Conservation (phyloP, 768 basidiomycete genomes). For the Lactarius sp. region DNA sequence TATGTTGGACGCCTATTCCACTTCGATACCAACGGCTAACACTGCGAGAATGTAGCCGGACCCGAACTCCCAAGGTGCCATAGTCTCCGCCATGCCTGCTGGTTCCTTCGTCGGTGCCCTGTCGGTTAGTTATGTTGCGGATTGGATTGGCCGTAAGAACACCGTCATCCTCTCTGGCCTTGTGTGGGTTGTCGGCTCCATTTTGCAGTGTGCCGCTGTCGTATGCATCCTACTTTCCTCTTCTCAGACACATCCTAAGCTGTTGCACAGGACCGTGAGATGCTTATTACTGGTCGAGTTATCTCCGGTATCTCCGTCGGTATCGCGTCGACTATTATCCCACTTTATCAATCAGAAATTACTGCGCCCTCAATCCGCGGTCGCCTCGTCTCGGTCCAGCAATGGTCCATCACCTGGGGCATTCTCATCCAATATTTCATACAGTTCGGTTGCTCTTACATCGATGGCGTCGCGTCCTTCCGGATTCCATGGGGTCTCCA, state of each 20-base stretch:
- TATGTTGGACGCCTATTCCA: slow-evolving; percentile 5
- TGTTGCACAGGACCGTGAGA: slow-evolving; percentile 52
- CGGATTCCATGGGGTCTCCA: slow-evolving; percentile 79
- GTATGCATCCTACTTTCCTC: slow-evolving; percentile 30
- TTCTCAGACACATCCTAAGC: not conserved
- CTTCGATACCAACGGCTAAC: not conserved
- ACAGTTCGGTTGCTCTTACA: slow-evolving; percentile 49
- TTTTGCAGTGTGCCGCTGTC: slow-evolving; percentile 60
- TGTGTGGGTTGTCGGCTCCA: slow-evolving; percentile 68
- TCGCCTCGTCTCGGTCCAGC: slow-evolving; percentile 61
- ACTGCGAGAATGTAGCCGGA: slow-evolving; percentile 34
- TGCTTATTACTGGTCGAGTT: slow-evolving; percentile 46
- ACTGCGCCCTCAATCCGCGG: slow-evolving; percentile 14
- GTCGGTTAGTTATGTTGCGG: slow-evolving; percentile 57
- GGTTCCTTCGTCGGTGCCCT: slow-evolving; percentile 67
- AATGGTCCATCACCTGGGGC: slow-evolving; percentile 44
- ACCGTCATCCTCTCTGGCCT: slow-evolving; percentile 62
- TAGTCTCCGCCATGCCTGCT: slow-evolving; percentile 76
- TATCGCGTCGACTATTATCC: slow-evolving; percentile 48
- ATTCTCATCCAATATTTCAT: slow-evolving; percentile 14
- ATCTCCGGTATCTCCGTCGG: slow-evolving; percentile 31
- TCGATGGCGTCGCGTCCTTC: slow-evolving; percentile 66
- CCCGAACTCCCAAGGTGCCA: slow-evolving; percentile 59
- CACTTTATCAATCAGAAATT: slow-evolving; percentile 63
- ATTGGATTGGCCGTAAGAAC: slow-evolving; percentile 59